These are phyloP conservation scores for Emergomyces africanus DNA, from an alignment of 2,329 filamentous ascomycete genomes.

Conservation along the genomic window DNA sequence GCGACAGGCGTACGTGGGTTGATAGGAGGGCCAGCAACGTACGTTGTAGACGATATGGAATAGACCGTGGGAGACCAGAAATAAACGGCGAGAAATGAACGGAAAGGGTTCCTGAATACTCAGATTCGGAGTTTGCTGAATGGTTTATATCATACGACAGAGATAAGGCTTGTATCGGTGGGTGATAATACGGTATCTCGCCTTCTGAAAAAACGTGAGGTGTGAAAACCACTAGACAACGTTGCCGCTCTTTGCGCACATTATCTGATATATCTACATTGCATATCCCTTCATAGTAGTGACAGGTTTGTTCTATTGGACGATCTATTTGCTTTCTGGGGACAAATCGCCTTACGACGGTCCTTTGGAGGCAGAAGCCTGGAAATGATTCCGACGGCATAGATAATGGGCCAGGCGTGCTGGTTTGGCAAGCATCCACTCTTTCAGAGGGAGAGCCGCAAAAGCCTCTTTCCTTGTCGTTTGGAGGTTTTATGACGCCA, in stretches of 20 bases:
- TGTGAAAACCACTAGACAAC: slow-evolving; percentile 56
- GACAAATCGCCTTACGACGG: slow-evolving; percentile 63
- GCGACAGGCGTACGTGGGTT: slow-evolving; percentile 25
- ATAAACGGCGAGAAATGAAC: slow-evolving; percentile 41
- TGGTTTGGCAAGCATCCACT: not conserved
- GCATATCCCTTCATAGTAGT: slow-evolving; percentile 42
- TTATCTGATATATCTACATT: slow-evolving; percentile 21
- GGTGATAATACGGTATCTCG: slow-evolving; percentile 79
- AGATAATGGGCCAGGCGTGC: slow-evolving; percentile 7
- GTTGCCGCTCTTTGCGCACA: not conserved
- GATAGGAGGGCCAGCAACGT: slow-evolving; percentile 25
- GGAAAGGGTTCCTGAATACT: slow-evolving; percentile 30
- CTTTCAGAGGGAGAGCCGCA: slow-evolving; percentile 1
- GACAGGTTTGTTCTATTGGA: slow-evolving; percentile 69
- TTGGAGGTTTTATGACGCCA: slow-evolving; percentile 21
- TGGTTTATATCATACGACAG: slow-evolving; percentile 51
- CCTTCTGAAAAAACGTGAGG: slow-evolving; percentile 53
- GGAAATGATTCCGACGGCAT: slow-evolving; percentile 14
- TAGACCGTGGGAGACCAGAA: slow-evolving; percentile 16
- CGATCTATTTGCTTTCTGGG: slow-evolving; percentile 72
- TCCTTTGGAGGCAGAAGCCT: slow-evolving; percentile 39
- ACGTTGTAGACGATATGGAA: slow-evolving; percentile 26
- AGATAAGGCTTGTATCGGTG: slow-evolving; percentile 57
- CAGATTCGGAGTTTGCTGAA: slow-evolving; percentile 18
- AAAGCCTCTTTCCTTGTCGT: slow-evolving; percentile 19